These are phyloP conservation scores for Ogataea zsoltii DNA, from an alignment of 805 yeast genomes.

Conservation along the genomic window DNA sequence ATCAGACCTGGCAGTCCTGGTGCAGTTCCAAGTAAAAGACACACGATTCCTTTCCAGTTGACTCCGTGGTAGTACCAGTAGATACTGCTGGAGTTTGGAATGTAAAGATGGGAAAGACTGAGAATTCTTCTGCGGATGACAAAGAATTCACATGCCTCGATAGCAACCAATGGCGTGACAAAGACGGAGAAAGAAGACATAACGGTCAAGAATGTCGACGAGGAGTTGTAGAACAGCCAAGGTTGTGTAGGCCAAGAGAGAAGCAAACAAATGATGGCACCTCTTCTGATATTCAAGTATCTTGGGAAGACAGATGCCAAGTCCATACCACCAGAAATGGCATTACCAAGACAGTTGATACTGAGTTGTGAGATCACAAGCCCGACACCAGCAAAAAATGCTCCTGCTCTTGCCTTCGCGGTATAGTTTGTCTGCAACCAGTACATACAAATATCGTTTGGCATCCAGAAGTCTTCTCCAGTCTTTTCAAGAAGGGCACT, in stretches of 20 bases:
- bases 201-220: conserved; percentile 36
- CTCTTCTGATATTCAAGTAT: conserved; percentile 45
- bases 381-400: conserved; percentile 44
- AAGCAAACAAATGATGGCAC: conserved; percentile 41
- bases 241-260: conserved; percentile 42
- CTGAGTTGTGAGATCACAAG: conserved; percentile 40
- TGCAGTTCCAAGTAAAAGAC: conserved; percentile 42
- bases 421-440: conserved; percentile 43
- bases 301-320: conserved; percentile 47
- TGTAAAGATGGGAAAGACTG: conserved; percentile 43
- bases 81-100: conserved; percentile 24
- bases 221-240: conserved; percentile 40
- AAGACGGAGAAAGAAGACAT: conserved; percentile 37
- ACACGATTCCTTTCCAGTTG: conserved; percentile 42
- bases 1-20: conserved; percentile 54
- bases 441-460: conserved; percentile 40
- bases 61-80: conserved; percentile 43
- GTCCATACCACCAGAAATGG: conserved; percentile 53
- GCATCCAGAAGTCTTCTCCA: conserved; percentile 42
- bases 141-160: conserved; percentile 40
- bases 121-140: conserved; percentile 40
- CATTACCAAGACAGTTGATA: conserved; percentile 41
- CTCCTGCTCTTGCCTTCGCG: conserved; percentile 48
- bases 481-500: conserved; percentile 39
- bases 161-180: conserved; percentile 40